These are phyloP conservation scores for Candida berthetii DNA, from an alignment of 805 yeast genomes.

Conservation along the genomic window DNA sequence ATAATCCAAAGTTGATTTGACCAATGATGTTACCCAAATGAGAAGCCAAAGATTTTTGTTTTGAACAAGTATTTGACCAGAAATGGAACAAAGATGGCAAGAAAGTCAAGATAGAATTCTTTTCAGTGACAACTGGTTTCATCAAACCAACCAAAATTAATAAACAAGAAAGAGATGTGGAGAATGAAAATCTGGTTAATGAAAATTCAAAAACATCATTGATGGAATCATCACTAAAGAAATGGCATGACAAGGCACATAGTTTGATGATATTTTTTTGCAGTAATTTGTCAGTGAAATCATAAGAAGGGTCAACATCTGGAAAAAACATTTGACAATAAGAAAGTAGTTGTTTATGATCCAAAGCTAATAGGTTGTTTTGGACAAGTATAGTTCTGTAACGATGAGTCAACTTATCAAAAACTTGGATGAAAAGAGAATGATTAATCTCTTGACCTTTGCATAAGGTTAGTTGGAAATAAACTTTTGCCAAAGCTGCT, in stretches of 20 bases:
- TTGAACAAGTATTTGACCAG: slow-evolving; percentile 53
- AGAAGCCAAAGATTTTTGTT: slow-evolving; percentile 45
- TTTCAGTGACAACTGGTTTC: slow-evolving; percentile 34
- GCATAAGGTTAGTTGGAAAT: slow-evolving; percentile 62
- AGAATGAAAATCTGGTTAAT: slow-evolving; percentile 44
- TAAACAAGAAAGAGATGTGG: slow-evolving; percentile 45
- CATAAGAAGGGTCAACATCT: slow-evolving; percentile 42
- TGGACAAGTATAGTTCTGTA: slow-evolving; percentile 22
- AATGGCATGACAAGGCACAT: slow-evolving; percentile 47
- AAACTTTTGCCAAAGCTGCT: slow-evolving; percentile 58
- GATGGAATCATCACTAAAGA: slow-evolving; percentile 41
- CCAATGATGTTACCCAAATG: slow-evolving; percentile 63
- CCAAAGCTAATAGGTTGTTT: slow-evolving; percentile 23
- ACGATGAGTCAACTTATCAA: slow-evolving; percentile 45
- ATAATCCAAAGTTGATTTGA: slow-evolving; percentile 44
- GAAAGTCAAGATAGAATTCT: slow-evolving; percentile 43
- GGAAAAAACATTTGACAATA: slow-evolving; percentile 31
- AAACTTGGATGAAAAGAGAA: slow-evolving; percentile 54
- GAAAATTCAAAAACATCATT: slow-evolving; percentile 45
- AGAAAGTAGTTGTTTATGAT: slow-evolving; percentile 26
- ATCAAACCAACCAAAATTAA: slow-evolving; percentile 46
- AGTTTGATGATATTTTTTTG: slow-evolving; percentile 43
- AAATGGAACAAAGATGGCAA: slow-evolving; percentile 64
- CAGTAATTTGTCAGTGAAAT: slow-evolving; percentile 39
- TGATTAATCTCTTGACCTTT: slow-evolving; percentile 65